Evolutionary conservation across 164 flowering plant species (phyloP), one percentile per base, ranked within the genome.

Genomic region (Brasenia schreberi): DNA sequence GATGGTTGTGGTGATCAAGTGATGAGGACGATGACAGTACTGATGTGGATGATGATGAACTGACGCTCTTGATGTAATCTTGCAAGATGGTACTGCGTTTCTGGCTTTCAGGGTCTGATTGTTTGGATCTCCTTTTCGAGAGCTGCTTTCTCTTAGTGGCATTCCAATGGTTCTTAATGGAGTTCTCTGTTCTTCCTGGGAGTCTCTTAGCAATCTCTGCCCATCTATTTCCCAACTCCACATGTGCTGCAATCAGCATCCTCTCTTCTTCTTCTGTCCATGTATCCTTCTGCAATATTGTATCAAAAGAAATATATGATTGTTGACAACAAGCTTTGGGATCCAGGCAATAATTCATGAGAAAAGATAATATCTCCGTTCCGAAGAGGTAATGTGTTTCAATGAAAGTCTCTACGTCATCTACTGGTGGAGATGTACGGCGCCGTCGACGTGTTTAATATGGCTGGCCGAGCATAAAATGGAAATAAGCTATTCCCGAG

Each of bases 101-200:
- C 68, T 7, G 71, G 67, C 17, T 65, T 19, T 42, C 69, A 19
- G 61, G 71, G 17, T 43, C 67, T 65, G 63, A 23, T 11, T 12
- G 18, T 56, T 71, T 70, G 39, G 61, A 33, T 62, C 68, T 67
- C 49, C 76, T 58, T 72, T 68, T 75, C 0, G 86, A 71, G 19
- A 70, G 64, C 42, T 85, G 83, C 67, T 77, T 68, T 61, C 86
- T 68, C 66, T 81, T 85, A 6, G 90, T 83, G 0, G 90, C 86
- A 59, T 85, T 85, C 90, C 90, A 85, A 42, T 82, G 87, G 45
- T 85, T 85, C 72, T 85, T 85, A 5, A 85, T 81, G 12, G 87
- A 76, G 68, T 83, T 85, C 67, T 85, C 90, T 4, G 86, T 79
- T 23, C 87, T 71, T 6, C 90, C 90, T 0, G 85, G 82, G 42